Evolutionary conservation across 768 basidiomycete genomes (phyloP), one percentile per base, ranked within the genome.

Genomic region (Cytidiella melzeri): DNA sequence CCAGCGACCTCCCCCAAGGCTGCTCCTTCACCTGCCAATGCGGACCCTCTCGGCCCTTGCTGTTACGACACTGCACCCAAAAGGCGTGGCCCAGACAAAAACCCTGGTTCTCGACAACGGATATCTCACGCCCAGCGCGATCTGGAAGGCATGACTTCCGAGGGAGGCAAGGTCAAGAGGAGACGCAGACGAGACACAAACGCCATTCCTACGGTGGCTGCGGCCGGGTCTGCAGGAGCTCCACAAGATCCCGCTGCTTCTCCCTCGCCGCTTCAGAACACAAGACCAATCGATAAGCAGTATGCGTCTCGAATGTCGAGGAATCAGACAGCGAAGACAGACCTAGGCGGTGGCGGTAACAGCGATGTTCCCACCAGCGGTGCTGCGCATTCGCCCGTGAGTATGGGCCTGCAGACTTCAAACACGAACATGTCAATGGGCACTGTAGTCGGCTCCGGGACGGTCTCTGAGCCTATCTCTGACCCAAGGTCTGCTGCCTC

Each of bases 1-100:
- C 7, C 30, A 34, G 30, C 15, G 7, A 34, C 30, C 15, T 34
- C 30, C 15, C 30, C 30, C 15, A 34, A 7, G 30, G 7, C 30
- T 15, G 30, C 30, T 34, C 7, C 30, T 15, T 34, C 30, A 7
- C 15, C 30, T 7, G 30, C 9, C 15, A n/a, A n/a, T n/a, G 12
- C 46, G 4, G 58, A 57, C 25, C 51, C 52, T n/a, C 49, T 51
- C 13, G 52, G 57, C 39, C 73, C 75, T 41, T 91, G 88, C 61
- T 61, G 68, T 44, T 91, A 90, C 56, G 88, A 91, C 56, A 49
- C 76, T 12, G 65, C 77, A 4, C 88, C 88, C 19, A 89, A 85
- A 58, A 83, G 88, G 40, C 77, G 88, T 36, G 88, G 88, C 1
- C 88, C 88, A 2, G 88, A 90, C 65, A 86, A 77, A 65, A 75